Conservation (phyloP, 768 basidiomycete genomes). For the Trametes meyenii region DNA sequence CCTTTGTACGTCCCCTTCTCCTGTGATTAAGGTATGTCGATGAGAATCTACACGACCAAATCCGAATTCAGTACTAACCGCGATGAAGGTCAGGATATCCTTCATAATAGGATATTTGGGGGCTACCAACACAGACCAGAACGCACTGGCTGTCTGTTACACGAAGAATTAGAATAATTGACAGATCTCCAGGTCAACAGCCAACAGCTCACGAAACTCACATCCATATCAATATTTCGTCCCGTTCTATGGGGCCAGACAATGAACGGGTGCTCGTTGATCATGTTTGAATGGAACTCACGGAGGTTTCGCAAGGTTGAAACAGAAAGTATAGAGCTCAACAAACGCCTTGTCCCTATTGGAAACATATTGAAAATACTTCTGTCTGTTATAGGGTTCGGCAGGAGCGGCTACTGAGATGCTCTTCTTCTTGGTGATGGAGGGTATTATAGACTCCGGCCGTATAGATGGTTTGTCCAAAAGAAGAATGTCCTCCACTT, state of each 20-base stretch:
- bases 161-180: conserved; percentile 3
- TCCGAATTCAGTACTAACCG: conserved; percentile 41
- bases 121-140: conserved; percentile 77
- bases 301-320: conserved; percentile 70
- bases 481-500: conserved; percentile 68
- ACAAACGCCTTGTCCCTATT: conserved; percentile 57
- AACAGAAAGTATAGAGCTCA: conserved; percentile 73
- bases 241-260: conserved; percentile 51
- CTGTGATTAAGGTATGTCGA: conserved; percentile 22
- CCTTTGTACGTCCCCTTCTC: conserved; percentile 67
- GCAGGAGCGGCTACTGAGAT: conserved; percentile 40
- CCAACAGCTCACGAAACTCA: conserved; percentile 33
- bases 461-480: conserved; percentile 42
- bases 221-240: conserved; percentile 83
- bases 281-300: conserved; percentile 43
- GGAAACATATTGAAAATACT: conserved; percentile 52
- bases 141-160: conserved; percentile 63
- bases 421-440: conserved; percentile 39
- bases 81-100: conserved; percentile 70
- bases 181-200: not conserved
- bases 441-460: conserved; percentile 22
- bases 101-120: conserved; percentile 66
- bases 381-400: conserved; percentile 58
- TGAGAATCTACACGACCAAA: not conserved
- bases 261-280: not conserved